Percentiles rank a stretch among this genome's conserved stretches.
Conservation (phyloP, 192 early-diverging fungal species). For the Gigaspora rosea region DNA sequence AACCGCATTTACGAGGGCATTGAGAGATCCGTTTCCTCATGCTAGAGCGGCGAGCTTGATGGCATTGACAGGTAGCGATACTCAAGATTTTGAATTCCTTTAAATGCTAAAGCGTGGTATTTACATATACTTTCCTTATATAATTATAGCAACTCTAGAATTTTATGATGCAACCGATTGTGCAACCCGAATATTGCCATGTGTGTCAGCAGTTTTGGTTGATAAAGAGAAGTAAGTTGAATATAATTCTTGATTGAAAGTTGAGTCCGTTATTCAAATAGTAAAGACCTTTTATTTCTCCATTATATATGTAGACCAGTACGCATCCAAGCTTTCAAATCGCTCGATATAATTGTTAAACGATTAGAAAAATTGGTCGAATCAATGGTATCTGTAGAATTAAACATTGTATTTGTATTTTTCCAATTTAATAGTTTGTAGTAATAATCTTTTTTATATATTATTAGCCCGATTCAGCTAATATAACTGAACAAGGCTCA, state of each 20-base stretch:
- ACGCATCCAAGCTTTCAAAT: slow-evolving; percentile 80
- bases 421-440: no score
- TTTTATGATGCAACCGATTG: slow-evolving; percentile 72
- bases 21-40: slow-evolving; percentile 88
- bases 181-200: slow-evolving; percentile 73
- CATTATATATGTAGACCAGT: slow-evolving; percentile 56
- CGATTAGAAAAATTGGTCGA: slow-evolving; percentile 68
- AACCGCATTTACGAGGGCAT: slow-evolving; percentile 78
- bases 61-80: slow-evolving; percentile 56
- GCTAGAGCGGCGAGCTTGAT: slow-evolving; percentile 84
- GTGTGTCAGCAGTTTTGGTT: slow-evolving; percentile 64
- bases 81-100: not conserved
- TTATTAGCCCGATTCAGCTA: slow-evolving; percentile 54
- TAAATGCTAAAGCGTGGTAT: no score
- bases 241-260: not conserved
- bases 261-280: not conserved
- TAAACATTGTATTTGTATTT: no score
- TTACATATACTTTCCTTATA: not conserved
- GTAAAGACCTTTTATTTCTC: not conserved
- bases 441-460: no score
- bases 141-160: slow-evolving; percentile 64
- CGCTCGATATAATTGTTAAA: slow-evolving; percentile 67
- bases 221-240: slow-evolving; percentile 74
- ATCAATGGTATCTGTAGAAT: slow-evolving; percentile 51
- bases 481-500: slow-evolving; percentile 32